Percentiles rank a stretch among this genome's conserved stretches.
Evolutionary conservation across 495 filamentous ascomycete species (phyloP).

Genomic region (Sordaria brevicollis): DNA sequence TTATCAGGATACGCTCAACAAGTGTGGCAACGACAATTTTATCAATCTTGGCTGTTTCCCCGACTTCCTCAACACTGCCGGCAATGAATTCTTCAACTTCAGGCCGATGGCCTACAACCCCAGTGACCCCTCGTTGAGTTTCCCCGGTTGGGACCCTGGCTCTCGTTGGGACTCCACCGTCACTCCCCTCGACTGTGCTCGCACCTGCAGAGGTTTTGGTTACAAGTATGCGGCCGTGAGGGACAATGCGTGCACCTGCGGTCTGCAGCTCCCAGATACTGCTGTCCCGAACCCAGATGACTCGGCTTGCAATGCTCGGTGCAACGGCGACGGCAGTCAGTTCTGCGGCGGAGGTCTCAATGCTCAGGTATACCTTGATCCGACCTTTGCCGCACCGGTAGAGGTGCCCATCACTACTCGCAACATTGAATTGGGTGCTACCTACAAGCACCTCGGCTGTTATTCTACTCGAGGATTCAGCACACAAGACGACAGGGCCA

Average conservation of each 20-base stretch:
- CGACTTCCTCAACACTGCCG: background rate
- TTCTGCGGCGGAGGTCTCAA: slow-evolving; percentile 5
- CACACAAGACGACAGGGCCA: background rate
- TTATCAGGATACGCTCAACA: background rate
- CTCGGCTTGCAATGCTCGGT: slow-evolving; percentile 3
- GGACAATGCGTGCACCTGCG: slow-evolving; percentile 14
- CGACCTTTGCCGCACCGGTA: slow-evolving; percentile 6
- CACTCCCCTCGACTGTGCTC: slow-evolving; percentile 15
- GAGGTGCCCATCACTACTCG: background rate
- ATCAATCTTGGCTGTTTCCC: slow-evolving; percentile 13
- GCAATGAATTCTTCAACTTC: slow-evolving; percentile 3
- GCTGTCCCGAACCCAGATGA: background rate
- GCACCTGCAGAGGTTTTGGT: slow-evolving; percentile 15
- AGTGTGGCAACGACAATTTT: slow-evolving; percentile 12
- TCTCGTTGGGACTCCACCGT: slow-evolving; percentile 12
- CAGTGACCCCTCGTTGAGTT: slow-evolving; percentile 5
- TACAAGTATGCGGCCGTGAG: slow-evolving; percentile 15
- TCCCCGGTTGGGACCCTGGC: slow-evolving; percentile 10
- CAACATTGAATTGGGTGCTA: background rate
- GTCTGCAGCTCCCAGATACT: slow-evolving; percentile 7
- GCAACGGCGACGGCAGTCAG: slow-evolving; percentile 6
- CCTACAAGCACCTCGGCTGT: slow-evolving; percentile 7
- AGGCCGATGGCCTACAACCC: slow-evolving; percentile 3
- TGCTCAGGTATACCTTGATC: slow-evolving; percentile 11
- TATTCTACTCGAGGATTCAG: background rate